Percentiles rank a stretch among this genome's conserved stretches.
Conservation (phyloP, 2,329 filamentous ascomycete genomes). For the Aspergillus fischeri region DNA sequence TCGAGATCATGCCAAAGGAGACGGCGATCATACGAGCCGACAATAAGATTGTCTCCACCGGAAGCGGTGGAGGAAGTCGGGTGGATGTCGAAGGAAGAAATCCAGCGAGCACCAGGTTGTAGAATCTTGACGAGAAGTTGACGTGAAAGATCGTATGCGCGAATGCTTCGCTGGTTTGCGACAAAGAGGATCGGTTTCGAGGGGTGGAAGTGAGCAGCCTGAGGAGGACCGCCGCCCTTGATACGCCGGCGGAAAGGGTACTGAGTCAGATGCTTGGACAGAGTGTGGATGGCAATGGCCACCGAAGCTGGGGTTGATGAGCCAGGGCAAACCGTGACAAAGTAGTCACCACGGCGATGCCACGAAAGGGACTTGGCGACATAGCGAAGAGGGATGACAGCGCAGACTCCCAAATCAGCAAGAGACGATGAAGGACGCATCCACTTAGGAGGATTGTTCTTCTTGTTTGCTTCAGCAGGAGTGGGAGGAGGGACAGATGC, state of each 20-base stretch:
- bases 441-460: conserved; percentile 78
- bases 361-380: conserved; percentile 84
- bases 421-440: conserved; percentile 69
- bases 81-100: conserved; percentile 90
- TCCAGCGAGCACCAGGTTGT: conserved; percentile 90
- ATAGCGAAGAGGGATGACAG: conserved; percentile 74
- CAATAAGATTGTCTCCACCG: conserved; percentile 87
- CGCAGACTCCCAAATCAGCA: conserved; percentile 69
- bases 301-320: conserved; percentile 45
- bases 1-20: conserved; percentile 97
- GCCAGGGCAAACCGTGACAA: conserved; percentile 79
- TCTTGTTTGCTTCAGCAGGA: conserved; percentile 54
- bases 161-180: conserved; percentile 87
- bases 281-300: conserved; percentile 88
- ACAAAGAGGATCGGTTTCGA: conserved; percentile 91
- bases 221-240: conserved; percentile 69
- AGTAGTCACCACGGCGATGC: conserved; percentile 92
- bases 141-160: conserved; percentile 87
- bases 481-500: conserved; percentile 52
- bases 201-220: conserved; percentile 92
- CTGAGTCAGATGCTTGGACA: conserved; percentile 92
- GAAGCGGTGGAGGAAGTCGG: conserved; percentile 84
- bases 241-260: conserved; percentile 76
- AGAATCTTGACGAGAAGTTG: conserved; percentile 91
- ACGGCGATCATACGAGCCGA: conserved; percentile 89